These are phyloP conservation scores for Beauveria medogensis DNA, from an alignment of 2,329 filamentous ascomycete species.

Conservation along the genomic window DNA sequence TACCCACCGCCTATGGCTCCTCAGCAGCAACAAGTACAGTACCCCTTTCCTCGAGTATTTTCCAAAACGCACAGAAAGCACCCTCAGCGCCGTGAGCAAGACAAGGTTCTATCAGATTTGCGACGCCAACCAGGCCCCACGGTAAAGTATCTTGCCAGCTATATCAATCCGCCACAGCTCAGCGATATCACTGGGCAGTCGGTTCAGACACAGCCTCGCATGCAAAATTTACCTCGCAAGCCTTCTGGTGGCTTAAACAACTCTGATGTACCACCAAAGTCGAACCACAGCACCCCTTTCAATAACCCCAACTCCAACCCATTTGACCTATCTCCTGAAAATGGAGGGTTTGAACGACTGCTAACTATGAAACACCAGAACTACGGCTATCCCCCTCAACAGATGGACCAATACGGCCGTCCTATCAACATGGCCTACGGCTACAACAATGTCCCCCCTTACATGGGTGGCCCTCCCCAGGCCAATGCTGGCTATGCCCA, in stretches of 20 bases:
- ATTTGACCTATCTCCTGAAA: slow-evolving; percentile 60
- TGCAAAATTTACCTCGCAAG: background rate
- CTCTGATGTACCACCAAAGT: slow-evolving; percentile 5
- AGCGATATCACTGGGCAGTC: slow-evolving; percentile 1
- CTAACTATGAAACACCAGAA: slow-evolving; percentile 65
- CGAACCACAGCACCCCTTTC: slow-evolving; percentile 10
- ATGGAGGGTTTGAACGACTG: slow-evolving; percentile 62
- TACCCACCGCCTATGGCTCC: slow-evolving; percentile 50
- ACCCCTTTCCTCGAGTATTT: slow-evolving; percentile 29
- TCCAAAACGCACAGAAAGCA: slow-evolving; percentile 5
- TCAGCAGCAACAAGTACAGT: slow-evolving; percentile 54
- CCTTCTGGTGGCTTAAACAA: background rate
- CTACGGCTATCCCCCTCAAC: slow-evolving; percentile 44
- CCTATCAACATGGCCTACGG: slow-evolving; percentile 32
- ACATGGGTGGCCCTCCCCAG: slow-evolving; percentile 34
- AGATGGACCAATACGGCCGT: slow-evolving; percentile 31
- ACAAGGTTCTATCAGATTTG: slow-evolving; percentile 9
- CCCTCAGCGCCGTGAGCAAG: slow-evolving; percentile 8
- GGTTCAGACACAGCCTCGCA: background rate
- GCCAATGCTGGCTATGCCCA: slow-evolving; percentile 42
- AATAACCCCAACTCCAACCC: slow-evolving; percentile 25
- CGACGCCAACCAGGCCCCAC: slow-evolving; percentile 1
- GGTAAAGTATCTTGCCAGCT: slow-evolving; percentile 1
- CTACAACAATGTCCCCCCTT: slow-evolving; percentile 41
- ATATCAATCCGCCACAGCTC: slow-evolving; percentile 1